phyloP scores from a whole-genome alignment of 2,329 filamentous ascomycete genomes.

The Paecilomyces formosus region DNA sequence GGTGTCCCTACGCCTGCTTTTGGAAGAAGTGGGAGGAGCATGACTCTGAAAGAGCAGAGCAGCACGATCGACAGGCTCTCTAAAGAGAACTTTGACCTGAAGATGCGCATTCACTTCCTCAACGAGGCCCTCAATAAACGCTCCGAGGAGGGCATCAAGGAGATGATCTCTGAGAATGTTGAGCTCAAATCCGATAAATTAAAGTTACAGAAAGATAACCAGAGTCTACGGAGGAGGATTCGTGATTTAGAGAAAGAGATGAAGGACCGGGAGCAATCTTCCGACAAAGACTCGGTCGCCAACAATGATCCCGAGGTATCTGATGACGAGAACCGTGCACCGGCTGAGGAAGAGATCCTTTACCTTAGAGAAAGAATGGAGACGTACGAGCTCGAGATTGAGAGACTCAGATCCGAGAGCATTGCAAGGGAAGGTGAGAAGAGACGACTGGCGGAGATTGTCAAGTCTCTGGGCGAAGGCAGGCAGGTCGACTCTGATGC shows the following conservation, averaged over 20 bases:
- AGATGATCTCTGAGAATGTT: slow-evolving; percentile 96
- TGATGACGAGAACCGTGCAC: slow-evolving; percentile 45
- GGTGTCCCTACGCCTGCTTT: slow-evolving; percentile 44
- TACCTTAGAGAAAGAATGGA: slow-evolving; percentile 82
- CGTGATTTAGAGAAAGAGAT: slow-evolving; percentile 81
- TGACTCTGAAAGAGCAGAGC: slow-evolving; percentile 95
- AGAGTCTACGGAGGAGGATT: slow-evolving; percentile 68
- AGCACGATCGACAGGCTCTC: slow-evolving; percentile 92
- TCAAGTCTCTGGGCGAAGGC: slow-evolving; percentile 56
- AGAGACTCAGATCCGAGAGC: slow-evolving; percentile 70
- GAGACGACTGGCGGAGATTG: slow-evolving; percentile 73
- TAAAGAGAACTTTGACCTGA: slow-evolving; percentile 97
- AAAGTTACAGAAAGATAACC: slow-evolving; percentile 85
- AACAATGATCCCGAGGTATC: slow-evolving; percentile 35
- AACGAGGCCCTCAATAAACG: slow-evolving; percentile 88
- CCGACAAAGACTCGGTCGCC: slow-evolving; percentile 36
- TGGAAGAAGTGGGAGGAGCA: slow-evolving; percentile 55
- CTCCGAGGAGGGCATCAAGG: slow-evolving; percentile 92
- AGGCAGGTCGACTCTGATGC: slow-evolving; percentile 42
- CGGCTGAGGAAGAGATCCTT: slow-evolving; percentile 76
- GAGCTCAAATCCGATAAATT: slow-evolving; percentile 87
- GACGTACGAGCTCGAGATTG: slow-evolving; percentile 74
- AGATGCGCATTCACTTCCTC: slow-evolving; percentile 95
- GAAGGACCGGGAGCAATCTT: slow-evolving; percentile 47
- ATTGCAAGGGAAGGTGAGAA: slow-evolving; percentile 77